Conservation (phyloP, 1,139 yeast genomes). For the Pneumocystis canis region DNA sequence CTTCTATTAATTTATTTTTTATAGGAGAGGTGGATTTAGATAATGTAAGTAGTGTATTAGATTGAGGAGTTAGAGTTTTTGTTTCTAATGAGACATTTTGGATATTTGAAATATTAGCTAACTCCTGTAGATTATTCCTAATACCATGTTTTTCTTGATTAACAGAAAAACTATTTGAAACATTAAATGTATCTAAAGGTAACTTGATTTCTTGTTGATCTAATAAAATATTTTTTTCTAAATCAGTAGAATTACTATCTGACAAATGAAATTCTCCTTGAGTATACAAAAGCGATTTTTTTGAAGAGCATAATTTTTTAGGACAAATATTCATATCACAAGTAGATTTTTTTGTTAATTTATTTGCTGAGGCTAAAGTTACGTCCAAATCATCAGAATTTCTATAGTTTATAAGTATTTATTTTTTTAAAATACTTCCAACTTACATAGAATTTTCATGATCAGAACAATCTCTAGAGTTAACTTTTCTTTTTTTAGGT, state of each 20-base stretch:
- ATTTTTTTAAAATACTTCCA: neutral
- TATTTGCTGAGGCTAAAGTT: neutral
- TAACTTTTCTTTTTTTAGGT: neutral
- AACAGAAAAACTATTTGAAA: neutral
- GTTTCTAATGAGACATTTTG: neutral
- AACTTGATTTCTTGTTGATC: neutral
- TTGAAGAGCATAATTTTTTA: neutral
- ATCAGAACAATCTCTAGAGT: neutral
- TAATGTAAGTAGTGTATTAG: neutral
- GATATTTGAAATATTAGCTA: neutral
- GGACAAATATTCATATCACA: neutral
- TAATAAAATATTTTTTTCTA: neutral
- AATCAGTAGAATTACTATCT: neutral
- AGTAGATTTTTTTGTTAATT: neutral
- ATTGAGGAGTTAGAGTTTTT: neutral
- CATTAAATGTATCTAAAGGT: neutral
- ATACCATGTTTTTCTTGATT: neutral
- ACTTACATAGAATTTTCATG: neutral
- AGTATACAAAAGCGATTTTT: neutral
- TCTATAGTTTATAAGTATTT: neutral
- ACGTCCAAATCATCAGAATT: neutral
- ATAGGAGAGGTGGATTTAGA: neutral
- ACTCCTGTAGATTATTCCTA: neutral
- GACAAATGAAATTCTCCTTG: neutral
- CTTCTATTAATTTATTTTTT: neutral